Base-by-base conservation (phyloP, 2,329 filamentous ascomycete genomes). In the Hypomyces rosellus region DNA sequence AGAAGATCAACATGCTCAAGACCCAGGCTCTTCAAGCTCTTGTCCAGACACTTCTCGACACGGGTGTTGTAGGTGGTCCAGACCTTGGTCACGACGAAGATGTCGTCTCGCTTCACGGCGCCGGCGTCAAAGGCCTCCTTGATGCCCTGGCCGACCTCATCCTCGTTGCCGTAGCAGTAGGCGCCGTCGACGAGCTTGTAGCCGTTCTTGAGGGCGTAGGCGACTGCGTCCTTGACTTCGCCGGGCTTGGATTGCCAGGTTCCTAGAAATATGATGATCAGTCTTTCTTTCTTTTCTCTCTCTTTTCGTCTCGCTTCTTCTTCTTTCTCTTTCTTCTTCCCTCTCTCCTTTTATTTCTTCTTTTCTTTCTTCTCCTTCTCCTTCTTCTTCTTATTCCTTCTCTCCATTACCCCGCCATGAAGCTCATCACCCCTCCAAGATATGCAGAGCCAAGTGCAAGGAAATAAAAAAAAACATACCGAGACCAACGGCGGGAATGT, bases 31-130 rank as follows among this genome's bases (percentile, higher is more conserved):
- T 84, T 80, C 65, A 93, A 73, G 61, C 84, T 87, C 75, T 85
- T 83, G 57, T 89, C 81, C 34, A 93, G 75, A 34, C 78, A 82
- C 60, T 85, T 72, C 68, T 86, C 83, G 5, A 82, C 82, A 6
- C 84, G 76, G 34, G 80, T 81, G 67, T 86, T 84, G 72, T 87
- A 91, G 46, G 86, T 89, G 62, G 83, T 85, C 87, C 89, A 95
- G 36, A 91, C 78, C 77, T 95, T 95, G 61, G 84, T 89, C 49
- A 88, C 87, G 52, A 95, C 81, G 70, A 93, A 95, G 54, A 95
- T 71, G 51, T 95, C 87, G 65, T 86, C 80, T 54, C 89, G 80
- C 76, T 85, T 86, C 60, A 87, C 74, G 9, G 25, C 25, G 20
- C 88, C 88, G 5, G 81, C 72, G 22, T 73, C 75, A 61, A 92